Evolutionary conservation across 371 early-diverging fungal genomes (phyloP).

Genomic region (Zancudomyces culisetae): DNA sequence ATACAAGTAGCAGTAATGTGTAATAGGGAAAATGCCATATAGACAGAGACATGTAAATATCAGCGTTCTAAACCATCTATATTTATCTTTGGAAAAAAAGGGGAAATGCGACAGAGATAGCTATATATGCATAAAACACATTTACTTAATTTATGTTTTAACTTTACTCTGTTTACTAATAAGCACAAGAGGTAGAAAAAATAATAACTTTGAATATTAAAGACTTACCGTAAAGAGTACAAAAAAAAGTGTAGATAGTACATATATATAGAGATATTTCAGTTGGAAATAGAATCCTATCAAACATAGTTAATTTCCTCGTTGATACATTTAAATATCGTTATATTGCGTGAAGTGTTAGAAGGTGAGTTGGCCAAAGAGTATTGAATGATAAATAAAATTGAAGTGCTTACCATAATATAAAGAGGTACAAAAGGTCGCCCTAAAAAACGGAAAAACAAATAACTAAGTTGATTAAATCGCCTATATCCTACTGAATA

Average conservation of each 20-base stretch:
- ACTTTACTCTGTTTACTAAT: no score
- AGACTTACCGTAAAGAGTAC: neutral
- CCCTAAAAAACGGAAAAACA: neutral
- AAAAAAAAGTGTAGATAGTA: neutral
- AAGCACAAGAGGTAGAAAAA: neutral
- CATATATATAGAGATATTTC: neutral
- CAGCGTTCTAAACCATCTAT: constrained; percentile 48
- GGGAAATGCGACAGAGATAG: constrained; percentile 6
- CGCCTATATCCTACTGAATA: no score
- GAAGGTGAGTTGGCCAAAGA: neutral
- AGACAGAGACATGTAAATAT: constrained; percentile 64
- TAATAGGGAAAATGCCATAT: constrained; percentile 52
- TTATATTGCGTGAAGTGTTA: no score
- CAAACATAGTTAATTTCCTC: no score
- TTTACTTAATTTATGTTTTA: no score
- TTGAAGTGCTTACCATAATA: neutral
- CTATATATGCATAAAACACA: neutral
- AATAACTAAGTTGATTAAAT: neutral
- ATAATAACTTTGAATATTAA: neutral
- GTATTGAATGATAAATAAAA: neutral
- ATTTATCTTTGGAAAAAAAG: constrained; percentile 54
- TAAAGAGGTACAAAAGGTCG: neutral
- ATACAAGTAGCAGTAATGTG: constrained; percentile 42
- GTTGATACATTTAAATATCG: no score
- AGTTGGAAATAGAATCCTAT: neutral